A percentile compares a stretch with the other conserved stretches of the same genome.
phyloP scores from a whole-genome alignment of 2,329 filamentous ascomycete genomes.

The Coniochaeta pulveracea region DNA sequence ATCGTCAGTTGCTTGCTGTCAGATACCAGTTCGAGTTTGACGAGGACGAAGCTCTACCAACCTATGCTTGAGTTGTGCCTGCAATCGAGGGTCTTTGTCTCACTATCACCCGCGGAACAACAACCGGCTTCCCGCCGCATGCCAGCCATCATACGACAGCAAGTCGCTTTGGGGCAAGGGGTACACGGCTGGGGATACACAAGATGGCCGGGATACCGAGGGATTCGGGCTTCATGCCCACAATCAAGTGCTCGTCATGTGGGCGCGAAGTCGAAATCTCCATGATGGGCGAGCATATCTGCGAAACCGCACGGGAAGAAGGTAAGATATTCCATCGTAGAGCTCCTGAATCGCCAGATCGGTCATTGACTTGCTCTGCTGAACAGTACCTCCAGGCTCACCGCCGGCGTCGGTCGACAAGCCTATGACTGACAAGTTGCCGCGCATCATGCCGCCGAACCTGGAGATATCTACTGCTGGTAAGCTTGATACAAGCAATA shows the following conservation, averaged over 20 bases:
- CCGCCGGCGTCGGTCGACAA: constrained; percentile 26
- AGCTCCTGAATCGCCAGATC: no score
- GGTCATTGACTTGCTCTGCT: no score
- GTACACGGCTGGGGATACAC: no score
- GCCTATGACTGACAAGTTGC: constrained; percentile 25
- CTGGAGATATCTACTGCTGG: constrained; percentile 43
- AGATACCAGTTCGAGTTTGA: no score
- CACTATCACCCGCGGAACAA: no score
- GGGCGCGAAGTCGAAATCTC: constrained; percentile 70
- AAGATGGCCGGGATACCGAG: constrained; percentile 37
- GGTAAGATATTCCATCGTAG: no score
- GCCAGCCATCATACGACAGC: no score
- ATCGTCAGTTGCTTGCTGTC: no score
- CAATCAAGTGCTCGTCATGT: constrained; percentile 81
- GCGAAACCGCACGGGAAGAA: constrained; percentile 23
- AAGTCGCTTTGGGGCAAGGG: no score
- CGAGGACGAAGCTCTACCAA: no score
- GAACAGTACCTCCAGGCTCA: constrained; percentile 19
- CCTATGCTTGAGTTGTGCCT: no score
- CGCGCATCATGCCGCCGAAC: constrained; percentile 28
- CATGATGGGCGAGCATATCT: constrained; percentile 77
- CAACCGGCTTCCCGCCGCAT: constrained; percentile 4
- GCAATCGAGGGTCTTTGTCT: no score
- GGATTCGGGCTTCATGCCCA: constrained; percentile 62
- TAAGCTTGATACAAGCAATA: constrained; percentile 21